phyloP scores from a whole-genome alignment of 164 flowering plant species.

The Protea cynaroides region DNA sequence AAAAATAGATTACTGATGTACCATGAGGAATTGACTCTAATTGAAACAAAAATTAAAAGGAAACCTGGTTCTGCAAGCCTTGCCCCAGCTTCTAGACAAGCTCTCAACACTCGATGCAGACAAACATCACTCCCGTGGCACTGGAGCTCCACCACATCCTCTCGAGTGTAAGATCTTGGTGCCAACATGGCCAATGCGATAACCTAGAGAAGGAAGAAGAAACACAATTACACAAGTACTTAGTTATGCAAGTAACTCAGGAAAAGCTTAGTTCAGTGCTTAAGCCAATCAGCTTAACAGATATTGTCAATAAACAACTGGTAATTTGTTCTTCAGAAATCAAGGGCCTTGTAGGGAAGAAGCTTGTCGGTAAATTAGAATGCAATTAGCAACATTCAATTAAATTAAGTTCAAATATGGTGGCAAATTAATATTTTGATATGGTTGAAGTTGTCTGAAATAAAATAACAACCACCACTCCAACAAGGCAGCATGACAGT shows the following conservation, averaged over 20 bases:
- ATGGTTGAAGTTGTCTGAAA: too few relatives aligned
- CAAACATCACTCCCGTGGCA: constrained; percentile 96
- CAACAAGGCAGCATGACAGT: too few relatives aligned
- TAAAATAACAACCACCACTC: too few relatives aligned
- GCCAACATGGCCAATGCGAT: constrained; percentile 87
- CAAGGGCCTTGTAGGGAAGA: too few relatives aligned
- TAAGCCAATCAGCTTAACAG: not conserved
- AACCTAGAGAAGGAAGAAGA: constrained; percentile 41
- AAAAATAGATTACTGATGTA: too few relatives aligned
- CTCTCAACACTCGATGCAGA: constrained; percentile 67
- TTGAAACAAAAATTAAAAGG: constrained; percentile 1
- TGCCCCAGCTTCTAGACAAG: constrained; percentile 90
- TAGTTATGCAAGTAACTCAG: not conserved
- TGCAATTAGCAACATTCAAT: too few relatives aligned
- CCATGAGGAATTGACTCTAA: not conserved
- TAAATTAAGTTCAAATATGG: too few relatives aligned
- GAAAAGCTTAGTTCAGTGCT: not conserved
- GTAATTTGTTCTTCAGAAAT: not conserved
- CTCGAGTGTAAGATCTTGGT: constrained; percentile 95
- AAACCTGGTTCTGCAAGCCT: constrained; percentile 94
- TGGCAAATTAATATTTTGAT: too few relatives aligned
- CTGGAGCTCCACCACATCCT: constrained; percentile 96
- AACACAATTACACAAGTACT: not conserved
- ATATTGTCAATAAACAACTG: not conserved
- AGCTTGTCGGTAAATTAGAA: not conserved